A percentile compares a stretch with the other conserved stretches of the same genome.
phyloP scores from a whole-genome alignment of 2,329 filamentous ascomycete species.

The Aspergillus novofumigatus region DNA sequence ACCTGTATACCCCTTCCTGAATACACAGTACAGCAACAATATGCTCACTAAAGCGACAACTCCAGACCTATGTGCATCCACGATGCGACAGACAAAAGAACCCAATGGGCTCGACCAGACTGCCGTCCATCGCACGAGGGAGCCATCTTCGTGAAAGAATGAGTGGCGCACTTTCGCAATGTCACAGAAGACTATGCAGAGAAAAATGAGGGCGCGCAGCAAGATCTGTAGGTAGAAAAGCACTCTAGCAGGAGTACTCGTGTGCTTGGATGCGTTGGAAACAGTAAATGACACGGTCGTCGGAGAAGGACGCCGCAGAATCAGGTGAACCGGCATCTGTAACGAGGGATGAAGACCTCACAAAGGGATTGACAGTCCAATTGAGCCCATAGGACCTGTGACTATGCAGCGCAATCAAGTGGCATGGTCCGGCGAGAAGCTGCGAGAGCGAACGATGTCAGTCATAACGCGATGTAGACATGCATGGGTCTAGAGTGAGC shows the following conservation, averaged over 20 bases:
- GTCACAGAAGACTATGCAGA: constrained; percentile 36
- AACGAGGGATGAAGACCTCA: neutral
- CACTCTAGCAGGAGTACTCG: constrained; percentile 44
- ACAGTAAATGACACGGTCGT: constrained; percentile 92
- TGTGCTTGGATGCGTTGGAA: constrained; percentile 64
- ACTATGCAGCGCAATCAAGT: neutral
- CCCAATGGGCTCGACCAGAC: constrained; percentile 34
- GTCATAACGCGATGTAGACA: neutral
- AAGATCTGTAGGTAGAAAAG: constrained; percentile 43
- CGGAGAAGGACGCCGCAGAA: constrained; percentile 59
- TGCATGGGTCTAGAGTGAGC: neutral
- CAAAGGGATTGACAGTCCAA: neutral
- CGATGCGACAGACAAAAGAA: constrained; percentile 29
- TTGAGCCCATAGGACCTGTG: neutral
- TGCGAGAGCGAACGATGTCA: neutral
- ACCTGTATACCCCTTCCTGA: constrained; percentile 51
- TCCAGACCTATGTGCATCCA: constrained; percentile 40
- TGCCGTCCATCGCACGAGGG: constrained; percentile 24
- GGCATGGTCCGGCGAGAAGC: neutral
- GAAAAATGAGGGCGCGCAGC: constrained; percentile 42
- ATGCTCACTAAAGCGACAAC: constrained; percentile 38
- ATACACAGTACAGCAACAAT: constrained; percentile 42
- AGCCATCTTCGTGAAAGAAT: constrained; percentile 23
- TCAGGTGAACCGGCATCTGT: constrained; percentile 56
- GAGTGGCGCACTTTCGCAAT: constrained; percentile 30